Evolutionary conservation across 225 moss, liverwort and hornwort genomes (phyloP), one percentile per base, ranked within the genome.

Genomic region (Physcomitrellopsis africana): DNA sequence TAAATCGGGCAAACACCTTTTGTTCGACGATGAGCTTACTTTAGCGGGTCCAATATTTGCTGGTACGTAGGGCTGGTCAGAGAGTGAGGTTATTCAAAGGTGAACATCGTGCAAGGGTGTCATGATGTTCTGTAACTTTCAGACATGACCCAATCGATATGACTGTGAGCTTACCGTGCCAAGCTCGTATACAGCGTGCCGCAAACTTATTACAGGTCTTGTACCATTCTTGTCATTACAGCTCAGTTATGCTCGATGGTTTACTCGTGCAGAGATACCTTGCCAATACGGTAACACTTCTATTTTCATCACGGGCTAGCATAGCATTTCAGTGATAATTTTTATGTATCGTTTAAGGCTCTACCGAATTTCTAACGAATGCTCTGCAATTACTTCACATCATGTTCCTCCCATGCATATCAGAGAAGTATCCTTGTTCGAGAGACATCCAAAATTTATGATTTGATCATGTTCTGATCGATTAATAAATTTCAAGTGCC

Each of bases 381-480:
- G 26, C 48, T 42, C 42, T 55, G 47, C n/a, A 7, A 17, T 26
- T 47, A 60, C 42, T 62, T 63, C 26, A 63, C 51, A 64, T 71
- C 70, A 7, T 48, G 60, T 58, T 48, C 12, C 66, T 17, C 26
- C 22, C 60, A 76, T 48, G 9, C 54, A 3, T 17, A 3, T 23
- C 19, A 54, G 55, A 46, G 65, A 23, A 14, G 37, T 47, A 8
- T 67, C 48, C 9, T 72, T 65, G 18, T 42, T 64, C n/a, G 23
- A 5, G 63, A 74, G 19, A 6, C n/a, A 62, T 37, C 22, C 74
- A 84, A 78, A 84, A 84, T 75, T 81, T 24, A 24, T 24, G 24
- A 1, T 24, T 24, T 24, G 24, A 24, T 24, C 24, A 24, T 24
- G 24, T 24, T 24, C 1, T 1, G 24, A 24, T 24, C 24, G 24